Conservation (phyloP, 495 filamentous ascomycete genomes). For the Jackrogersella minutella region DNA sequence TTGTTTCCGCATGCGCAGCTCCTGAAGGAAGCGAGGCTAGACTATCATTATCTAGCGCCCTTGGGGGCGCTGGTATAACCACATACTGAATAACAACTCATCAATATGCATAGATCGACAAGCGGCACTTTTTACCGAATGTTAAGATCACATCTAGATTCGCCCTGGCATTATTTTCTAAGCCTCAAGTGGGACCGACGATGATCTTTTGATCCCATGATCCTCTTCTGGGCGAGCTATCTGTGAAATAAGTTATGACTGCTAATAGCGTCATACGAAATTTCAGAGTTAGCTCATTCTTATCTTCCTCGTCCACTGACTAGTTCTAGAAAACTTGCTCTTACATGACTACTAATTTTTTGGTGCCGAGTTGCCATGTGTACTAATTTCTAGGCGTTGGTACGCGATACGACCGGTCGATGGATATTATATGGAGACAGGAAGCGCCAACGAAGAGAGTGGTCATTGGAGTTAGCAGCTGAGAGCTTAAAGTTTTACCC, state of each 20-base stretch:
- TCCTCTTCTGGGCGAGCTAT: neutral
- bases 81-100: conserved; percentile 2
- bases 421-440: neutral
- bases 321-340: conserved; percentile 2
- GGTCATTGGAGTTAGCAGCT: neutral
- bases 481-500: conserved; percentile 9
- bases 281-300: neutral
- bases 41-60: neutral
- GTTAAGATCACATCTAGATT: conserved; percentile 20
- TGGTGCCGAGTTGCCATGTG: conserved; percentile 22
- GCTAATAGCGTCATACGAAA: neutral
- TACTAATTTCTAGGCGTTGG: neutral
- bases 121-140: neutral
- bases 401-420: neutral
- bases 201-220: conserved; percentile 4
- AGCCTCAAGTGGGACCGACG: conserved; percentile 29
- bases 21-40: conserved; percentile 4
- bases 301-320: conserved; percentile 5
- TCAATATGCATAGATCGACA: neutral
- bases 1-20: conserved; percentile 13
- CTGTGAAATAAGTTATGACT: neutral
- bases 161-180: conserved; percentile 9
- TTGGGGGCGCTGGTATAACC: conserved; percentile 18
- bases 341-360: too few relatives aligned
- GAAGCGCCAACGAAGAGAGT: neutral